Evolutionary conservation across 805 yeast species (phyloP), one percentile per base, ranked within the genome.

Genomic region (Ogataea chonburiensis): DNA sequence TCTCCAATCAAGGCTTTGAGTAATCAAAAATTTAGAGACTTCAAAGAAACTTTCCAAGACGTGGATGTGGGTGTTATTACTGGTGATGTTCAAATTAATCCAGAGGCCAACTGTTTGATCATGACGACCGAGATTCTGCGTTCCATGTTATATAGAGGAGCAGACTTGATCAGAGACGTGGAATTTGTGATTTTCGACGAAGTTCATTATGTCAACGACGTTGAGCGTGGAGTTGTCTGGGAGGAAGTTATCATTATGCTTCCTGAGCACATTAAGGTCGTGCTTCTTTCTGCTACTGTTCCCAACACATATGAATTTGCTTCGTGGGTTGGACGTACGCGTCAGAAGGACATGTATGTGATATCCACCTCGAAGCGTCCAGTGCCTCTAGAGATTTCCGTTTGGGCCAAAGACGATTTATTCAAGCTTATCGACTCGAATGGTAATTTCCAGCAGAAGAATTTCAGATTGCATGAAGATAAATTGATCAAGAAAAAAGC

Each of bases 231-330:
- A 55, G 98, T 93, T 10, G 98, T 93, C 3, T 93, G 98, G 98
- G 98, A 93, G 66, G 98, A 93, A 63, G 97, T 93, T 15, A 93
- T 93, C 43, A 93, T 93, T 50, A 87, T 93, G 95, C 68, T 93
- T 21, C 98, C 98, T 0, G 96, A 89, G 5, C 97, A 93, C 56
- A 93, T 93, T 40, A 91, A 91, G 55, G 84, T 86, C 51, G 87
- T 93, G 45, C 67, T 93, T 25, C 68, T 93, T 24, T 86, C 96
- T 9, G 99, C 99, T 4, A 93, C 99, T 0, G 98, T 93, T 6
- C 98, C 99, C n/a, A 93, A 93, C 58, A 91, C 98, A 0, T 84
- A 75, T 57, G 99, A 93, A 56, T 93, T 93, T 70, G 99, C 99
- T 7, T 86, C 83, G 47, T 93, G 99, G 99, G 91, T 93, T 13